phyloP scores from a whole-genome alignment of 2,329 filamentous ascomycete species.

The Pseudogymnoascus sp. region DNA sequence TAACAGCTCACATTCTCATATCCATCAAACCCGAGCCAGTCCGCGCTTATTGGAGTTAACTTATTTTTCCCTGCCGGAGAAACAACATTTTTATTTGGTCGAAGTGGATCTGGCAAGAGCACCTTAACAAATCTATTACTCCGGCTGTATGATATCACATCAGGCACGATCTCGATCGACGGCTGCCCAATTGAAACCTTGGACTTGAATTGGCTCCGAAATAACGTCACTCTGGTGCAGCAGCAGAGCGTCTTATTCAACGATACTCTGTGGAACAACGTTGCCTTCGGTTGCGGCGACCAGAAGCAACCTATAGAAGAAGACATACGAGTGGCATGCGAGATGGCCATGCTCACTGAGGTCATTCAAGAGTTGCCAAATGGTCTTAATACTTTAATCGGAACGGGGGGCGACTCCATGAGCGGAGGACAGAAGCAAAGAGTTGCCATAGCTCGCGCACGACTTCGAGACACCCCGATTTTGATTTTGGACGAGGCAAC shows the following conservation, averaged over 20 bases:
- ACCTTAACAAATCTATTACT: constrained; percentile 75
- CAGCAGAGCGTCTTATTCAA: constrained; percentile 76
- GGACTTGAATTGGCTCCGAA: constrained; percentile 62
- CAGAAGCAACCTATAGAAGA: constrained; percentile 39
- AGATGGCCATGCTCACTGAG: constrained; percentile 59
- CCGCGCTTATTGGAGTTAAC: constrained; percentile 51
- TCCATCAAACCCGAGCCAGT: constrained; percentile 54
- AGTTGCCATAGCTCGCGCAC: constrained; percentile 70
- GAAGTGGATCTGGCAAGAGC: constrained; percentile 87
- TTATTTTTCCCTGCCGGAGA: constrained; percentile 65
- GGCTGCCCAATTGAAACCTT: constrained; percentile 51
- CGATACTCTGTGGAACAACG: constrained; percentile 69
- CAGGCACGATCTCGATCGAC: constrained; percentile 63
- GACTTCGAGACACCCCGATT: constrained; percentile 67
- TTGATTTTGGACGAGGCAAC: constrained; percentile 85
- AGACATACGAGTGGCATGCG: constrained; percentile 53
- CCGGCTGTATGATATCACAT: constrained; percentile 61
- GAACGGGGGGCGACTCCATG: constrained; percentile 57
- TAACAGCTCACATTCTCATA: constrained; percentile 73
- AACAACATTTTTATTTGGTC: constrained; percentile 73
- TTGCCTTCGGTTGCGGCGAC: constrained; percentile 57
- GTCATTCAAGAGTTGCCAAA: constrained; percentile 59
- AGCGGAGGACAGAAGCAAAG: constrained; percentile 83
- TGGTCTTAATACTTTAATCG: constrained; percentile 64
- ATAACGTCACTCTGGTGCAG: constrained; percentile 72